Evolutionary conservation across 2,329 filamentous ascomycete species (phyloP), one percentile per base, ranked within the genome.

Genomic region (Lojkania enalia): DNA sequence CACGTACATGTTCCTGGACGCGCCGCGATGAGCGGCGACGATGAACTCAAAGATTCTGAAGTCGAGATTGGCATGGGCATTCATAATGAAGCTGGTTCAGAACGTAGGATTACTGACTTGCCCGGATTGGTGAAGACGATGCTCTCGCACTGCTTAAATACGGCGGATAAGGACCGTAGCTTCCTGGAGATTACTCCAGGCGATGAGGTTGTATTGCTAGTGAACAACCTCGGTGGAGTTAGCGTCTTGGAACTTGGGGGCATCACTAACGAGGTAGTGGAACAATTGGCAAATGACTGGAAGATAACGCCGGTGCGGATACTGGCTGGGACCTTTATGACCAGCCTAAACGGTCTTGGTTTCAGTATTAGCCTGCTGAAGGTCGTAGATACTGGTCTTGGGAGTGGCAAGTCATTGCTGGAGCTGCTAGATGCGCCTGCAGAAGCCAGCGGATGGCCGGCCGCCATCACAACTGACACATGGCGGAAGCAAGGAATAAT

Each of bases 1-100:
- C 91, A 95, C 66, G 91, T 96, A n/a, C 92, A 96, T 64, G 88
- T 96, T 0, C 92, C 92, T 0, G 91, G 92, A 3, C 80, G 90
- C 48, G 64, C 75, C 5, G 69, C 74, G 0, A 79, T 82, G 52
- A 63, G 70, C 11, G 77, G 77, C 32, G 75, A 75, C 9, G 80
- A 83, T 18, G 83, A 84, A 31, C 70, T 92, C 45, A 77, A 72
- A 35, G 69, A 77, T 13, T 77, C 77, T 15, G 81, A 86, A 58
- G 75, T 85, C 16, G 84, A 87, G 69, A 75, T 87, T 52, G 85
- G 85, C 1, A 88, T 88, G 85, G 85, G 85, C 6, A 87, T 87
- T 54, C 86, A 90, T 66, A 89, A 89, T 58, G 84, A 87, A 66
- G 74, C 80, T 25, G 65, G 66, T 3, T 67, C 63, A 9, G 73